phyloP scores from a whole-genome alignment of 441 rosid species.

The Gossypium schwendimanii region DNA sequence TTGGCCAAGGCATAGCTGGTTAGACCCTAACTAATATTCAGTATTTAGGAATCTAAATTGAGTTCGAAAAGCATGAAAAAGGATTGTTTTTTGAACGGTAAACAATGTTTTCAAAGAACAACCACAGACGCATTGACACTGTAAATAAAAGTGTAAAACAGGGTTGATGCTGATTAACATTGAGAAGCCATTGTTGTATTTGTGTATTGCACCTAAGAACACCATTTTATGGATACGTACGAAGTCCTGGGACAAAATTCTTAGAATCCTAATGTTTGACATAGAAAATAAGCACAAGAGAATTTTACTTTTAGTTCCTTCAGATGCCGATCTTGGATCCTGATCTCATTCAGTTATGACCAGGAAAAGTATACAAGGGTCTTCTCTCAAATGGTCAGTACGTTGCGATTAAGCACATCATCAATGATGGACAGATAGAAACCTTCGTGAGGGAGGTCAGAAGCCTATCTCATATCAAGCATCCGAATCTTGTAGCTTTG shows the following conservation, averaged over 20 bases:
- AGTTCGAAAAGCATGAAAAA: not conserved
- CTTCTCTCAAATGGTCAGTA: conserved; percentile 32
- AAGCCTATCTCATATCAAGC: conserved; percentile 49
- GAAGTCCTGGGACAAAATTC: not conserved
- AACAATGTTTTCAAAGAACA: too few species aligned
- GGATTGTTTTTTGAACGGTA: too few species aligned
- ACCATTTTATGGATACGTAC: not conserved
- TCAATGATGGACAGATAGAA: conserved; percentile 38
- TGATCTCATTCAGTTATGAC: conserved; percentile 7
- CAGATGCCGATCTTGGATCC: not conserved
- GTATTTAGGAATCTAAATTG: not conserved
- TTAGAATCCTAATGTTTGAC: not conserved
- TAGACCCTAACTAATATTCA: conserved; percentile 9
- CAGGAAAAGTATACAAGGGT: conserved; percentile 60
- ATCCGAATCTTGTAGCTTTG: conserved; percentile 54
- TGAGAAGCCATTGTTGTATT: not conserved
- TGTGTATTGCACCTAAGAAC: not conserved
- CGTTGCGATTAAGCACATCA: conserved; percentile 53
- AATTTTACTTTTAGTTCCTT: not conserved
- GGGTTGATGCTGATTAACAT: not conserved
- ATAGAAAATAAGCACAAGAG: not conserved
- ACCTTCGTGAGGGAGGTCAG: conserved; percentile 50
- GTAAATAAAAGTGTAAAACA: not conserved
- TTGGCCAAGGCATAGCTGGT: conserved; percentile 63
- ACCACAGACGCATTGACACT: too few species aligned